A percentile compares a stretch with the other conserved stretches of the same genome.
phyloP scores from a whole-genome alignment of 2,329 filamentous ascomycete genomes.

The Eurotiales sp. region DNA sequence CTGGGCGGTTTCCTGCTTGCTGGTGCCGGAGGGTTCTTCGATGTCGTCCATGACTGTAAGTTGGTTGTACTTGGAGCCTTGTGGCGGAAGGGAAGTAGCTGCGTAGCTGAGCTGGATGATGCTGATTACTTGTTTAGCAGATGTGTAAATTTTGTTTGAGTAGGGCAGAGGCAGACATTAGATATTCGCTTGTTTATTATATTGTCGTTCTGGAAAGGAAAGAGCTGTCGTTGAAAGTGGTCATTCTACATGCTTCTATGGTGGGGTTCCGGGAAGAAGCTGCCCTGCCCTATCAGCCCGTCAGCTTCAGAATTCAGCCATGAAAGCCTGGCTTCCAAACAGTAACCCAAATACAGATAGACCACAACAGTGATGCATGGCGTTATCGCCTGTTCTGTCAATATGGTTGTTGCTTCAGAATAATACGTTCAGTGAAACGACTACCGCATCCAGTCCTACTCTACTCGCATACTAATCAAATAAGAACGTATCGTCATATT shows the following conservation, averaged over 20 bases:
- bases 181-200: background rate
- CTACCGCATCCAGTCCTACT: too few relatives aligned
- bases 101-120: background rate
- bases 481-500: conserved; percentile 1
- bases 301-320: too few relatives aligned
- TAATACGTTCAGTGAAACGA: too few relatives aligned
- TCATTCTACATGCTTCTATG: conserved; percentile 8
- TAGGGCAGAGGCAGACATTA: background rate
- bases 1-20: conserved; percentile 38
- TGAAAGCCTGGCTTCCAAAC: too few relatives aligned
- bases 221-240: background rate
- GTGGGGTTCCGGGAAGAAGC: conserved; percentile 5
- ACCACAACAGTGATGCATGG: too few relatives aligned
- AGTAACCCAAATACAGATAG: too few relatives aligned
- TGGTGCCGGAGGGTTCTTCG: conserved; percentile 25
- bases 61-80: too few relatives aligned
- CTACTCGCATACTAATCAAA: background rate
- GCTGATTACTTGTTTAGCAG: background rate
- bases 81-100: too few relatives aligned
- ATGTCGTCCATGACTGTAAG: conserved; percentile 25
- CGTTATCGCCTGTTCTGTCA: background rate
- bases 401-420: background rate
- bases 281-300: background rate
- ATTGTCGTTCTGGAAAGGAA: background rate
- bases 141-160: background rate